Conservation (phyloP, 345 rosid species). For the Anacardium occidentale region DNA sequence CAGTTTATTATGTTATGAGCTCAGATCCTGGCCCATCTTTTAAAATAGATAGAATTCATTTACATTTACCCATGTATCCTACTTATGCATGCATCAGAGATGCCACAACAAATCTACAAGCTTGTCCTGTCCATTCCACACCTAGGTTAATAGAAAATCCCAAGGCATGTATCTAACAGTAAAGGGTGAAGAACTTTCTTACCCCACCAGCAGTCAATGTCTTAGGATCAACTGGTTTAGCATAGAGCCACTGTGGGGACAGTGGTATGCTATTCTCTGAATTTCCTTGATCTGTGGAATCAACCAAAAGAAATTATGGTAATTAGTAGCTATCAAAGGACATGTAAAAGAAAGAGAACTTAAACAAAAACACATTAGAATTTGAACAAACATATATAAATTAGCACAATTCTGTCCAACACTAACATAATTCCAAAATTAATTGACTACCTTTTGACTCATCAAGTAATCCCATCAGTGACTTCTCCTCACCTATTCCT, state of each 20-base stretch:
- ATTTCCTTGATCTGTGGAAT: constrained; percentile 34
- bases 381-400: neutral
- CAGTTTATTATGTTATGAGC: neutral
- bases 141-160: neutral
- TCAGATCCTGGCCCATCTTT: too few relatives aligned
- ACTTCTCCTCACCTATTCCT: constrained; percentile 31
- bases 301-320: neutral
- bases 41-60: too few relatives aligned
- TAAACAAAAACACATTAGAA: neutral
- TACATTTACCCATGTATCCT: too few relatives aligned
- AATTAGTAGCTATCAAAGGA: neutral
- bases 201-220: constrained; percentile 26
- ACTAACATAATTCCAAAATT: neutral
- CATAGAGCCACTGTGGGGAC: constrained; percentile 59
- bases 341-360: neutral
- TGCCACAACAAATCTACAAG: constrained; percentile 3
- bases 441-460: constrained; percentile 37
- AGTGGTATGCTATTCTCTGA: constrained; percentile 45
- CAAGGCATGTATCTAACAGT: neutral
- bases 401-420: neutral
- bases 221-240: constrained; percentile 42
- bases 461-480: constrained; percentile 28
- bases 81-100: too few relatives aligned
- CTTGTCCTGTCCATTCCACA: neutral
- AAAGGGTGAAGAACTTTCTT: neutral